Evolutionary conservation across 805 yeast genomes (phyloP), one percentile per base, ranked within the genome.

Genomic region (Lipomyces sp.): DNA sequence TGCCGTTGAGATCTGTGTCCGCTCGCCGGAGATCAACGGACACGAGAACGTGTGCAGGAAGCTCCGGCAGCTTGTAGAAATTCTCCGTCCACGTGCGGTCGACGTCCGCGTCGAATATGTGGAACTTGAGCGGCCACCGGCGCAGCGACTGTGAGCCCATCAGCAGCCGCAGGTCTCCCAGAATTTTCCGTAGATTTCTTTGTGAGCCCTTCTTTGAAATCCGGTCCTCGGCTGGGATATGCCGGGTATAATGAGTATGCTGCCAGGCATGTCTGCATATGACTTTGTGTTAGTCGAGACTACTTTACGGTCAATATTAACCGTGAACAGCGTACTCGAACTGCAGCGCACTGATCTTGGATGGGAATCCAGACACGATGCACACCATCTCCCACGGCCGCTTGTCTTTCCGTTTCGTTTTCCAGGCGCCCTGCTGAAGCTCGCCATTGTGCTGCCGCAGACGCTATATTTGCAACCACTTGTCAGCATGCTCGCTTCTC

Each of bases 381-480:
- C 78, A 53, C 0, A 75, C 64, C 82, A 83, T 80, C 50, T 74
- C 77, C 95, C 95, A 86, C 0, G 95, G 95, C 46, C 91, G 66
- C 31, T 71, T 73, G 0, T 81, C 81, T 14, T 65, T 64, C 43
- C 71, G 68, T 57, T 74, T 81, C 0, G 95, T 86, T 40, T 79
- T 65, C 61, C 71, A 81, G 0, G 95, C 95, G 2, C 95, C 93
- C 1, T 86, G 86, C 2, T 64, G 66, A 13, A 83, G 63, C 2
- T 75, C 79, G 2, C 95, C 95, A 68, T 86, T 86, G 63, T 86
- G 95, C 60, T 86, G 95, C 35, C 88, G 64, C 2, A 87, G 70
- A 43, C 95, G 66, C 57, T 77, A 61, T 2, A 4, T 10, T 6
- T 16, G 35, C 8, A 39, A 16, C 24, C 28, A n/a, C n/a, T 18